Conservation (phyloP, 345 rosid genomes). For the Aquilaria malaccensis region DNA sequence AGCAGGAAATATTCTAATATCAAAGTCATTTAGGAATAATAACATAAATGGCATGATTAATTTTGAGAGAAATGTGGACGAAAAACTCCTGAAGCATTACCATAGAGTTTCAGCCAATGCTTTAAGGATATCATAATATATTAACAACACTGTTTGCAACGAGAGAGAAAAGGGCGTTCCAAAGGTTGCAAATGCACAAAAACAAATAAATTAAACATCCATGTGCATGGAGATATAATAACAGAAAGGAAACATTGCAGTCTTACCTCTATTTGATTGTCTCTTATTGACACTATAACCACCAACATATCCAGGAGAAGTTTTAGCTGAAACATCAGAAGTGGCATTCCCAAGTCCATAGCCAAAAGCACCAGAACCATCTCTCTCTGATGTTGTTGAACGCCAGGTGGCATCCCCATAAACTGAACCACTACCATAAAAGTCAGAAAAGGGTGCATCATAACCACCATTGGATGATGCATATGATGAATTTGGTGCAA, state of each 20-base stretch:
- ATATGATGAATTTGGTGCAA: slow-evolving; percentile 35
- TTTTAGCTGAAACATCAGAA: slow-evolving; percentile 44
- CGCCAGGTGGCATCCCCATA: slow-evolving; percentile 60
- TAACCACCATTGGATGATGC: slow-evolving; percentile 46
- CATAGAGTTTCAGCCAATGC: no score
- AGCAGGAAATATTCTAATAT: no score
- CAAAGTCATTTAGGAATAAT: no score
- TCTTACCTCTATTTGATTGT: slow-evolving; percentile 67
- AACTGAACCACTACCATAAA: slow-evolving; percentile 42
- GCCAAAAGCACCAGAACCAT: slow-evolving; percentile 44
- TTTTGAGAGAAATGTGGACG: no score
- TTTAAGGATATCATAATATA: no score
- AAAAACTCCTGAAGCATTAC: no score
- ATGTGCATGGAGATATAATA: no score
- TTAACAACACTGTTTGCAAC: no score
- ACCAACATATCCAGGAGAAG: slow-evolving; percentile 62
- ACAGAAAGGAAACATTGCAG: background rate
- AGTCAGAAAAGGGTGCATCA: slow-evolving; percentile 44
- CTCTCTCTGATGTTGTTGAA: slow-evolving; percentile 40
- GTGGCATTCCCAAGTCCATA: slow-evolving; percentile 39
- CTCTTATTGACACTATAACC: slow-evolving; percentile 63
- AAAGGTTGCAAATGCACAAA: no score
- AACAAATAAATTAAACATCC: no score
- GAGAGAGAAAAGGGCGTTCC: no score
- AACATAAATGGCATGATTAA: no score